Conservation (phyloP, 2,329 filamentous ascomycete species). For the Neonectria coccinea region DNA sequence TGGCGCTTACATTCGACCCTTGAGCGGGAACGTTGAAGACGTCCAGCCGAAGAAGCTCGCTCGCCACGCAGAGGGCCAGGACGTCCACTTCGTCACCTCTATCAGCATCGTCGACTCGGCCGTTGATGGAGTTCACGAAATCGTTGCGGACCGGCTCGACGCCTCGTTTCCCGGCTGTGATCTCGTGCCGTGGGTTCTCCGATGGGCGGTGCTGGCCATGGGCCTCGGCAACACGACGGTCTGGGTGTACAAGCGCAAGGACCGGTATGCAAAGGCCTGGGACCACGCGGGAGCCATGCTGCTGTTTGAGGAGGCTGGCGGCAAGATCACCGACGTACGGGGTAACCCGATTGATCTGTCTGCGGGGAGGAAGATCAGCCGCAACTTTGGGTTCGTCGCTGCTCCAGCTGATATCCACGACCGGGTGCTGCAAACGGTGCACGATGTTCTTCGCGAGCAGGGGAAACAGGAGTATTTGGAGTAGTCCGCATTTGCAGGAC, state of each 20-base stretch:
- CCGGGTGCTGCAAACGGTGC: constrained; percentile 73
- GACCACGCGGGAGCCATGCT: constrained; percentile 71
- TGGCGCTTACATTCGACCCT: constrained; percentile 61
- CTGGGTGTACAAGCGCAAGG: constrained; percentile 65
- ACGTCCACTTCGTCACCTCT: constrained; percentile 61
- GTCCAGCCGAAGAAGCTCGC: constrained; percentile 49
- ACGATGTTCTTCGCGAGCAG: constrained; percentile 72
- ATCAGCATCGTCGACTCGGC: constrained; percentile 60
- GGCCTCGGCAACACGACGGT: constrained; percentile 66
- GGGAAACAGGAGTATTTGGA: constrained; percentile 41
- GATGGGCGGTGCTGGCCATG: constrained; percentile 65
- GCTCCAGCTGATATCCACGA: constrained; percentile 60
- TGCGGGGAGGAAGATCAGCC: constrained; percentile 60
- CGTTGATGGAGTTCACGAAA: constrained; percentile 59
- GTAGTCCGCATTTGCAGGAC: neutral
- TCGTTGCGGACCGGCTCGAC: constrained; percentile 56
- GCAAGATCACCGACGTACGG: constrained; percentile 65
- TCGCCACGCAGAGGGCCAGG: constrained; percentile 42
- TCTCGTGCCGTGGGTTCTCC: constrained; percentile 68
- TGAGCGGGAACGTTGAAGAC: constrained; percentile 46
- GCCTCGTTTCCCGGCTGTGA: constrained; percentile 61
- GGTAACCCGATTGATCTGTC: constrained; percentile 63
- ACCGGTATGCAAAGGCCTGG: constrained; percentile 67
- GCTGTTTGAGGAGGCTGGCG: constrained; percentile 68
- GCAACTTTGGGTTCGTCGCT: constrained; percentile 68